Evolutionary conservation across 163 green algal species (phyloP).

Genomic region (Scenedesmus sp.): DNA sequence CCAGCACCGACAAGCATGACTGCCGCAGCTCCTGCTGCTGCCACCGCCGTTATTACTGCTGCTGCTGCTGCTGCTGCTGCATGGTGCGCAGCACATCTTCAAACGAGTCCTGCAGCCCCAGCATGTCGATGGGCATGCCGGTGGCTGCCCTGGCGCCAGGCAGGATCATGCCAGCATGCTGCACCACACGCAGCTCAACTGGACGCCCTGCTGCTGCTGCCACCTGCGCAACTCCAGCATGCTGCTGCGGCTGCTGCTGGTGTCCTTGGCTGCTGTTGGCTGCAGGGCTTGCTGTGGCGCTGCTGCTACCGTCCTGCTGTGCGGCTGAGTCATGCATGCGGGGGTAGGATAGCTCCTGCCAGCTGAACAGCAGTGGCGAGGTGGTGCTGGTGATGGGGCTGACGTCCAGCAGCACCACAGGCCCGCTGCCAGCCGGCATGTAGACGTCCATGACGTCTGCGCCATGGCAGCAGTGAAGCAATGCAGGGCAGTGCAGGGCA

Average conservation of each 20-base stretch:
- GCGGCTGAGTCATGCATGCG: conserved; percentile 1
- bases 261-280: neutral
- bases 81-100: conserved; percentile 52
- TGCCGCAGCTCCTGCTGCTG: neutral
- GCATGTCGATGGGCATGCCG: conserved; percentile 75
- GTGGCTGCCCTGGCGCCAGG: conserved; percentile 57
- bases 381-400: conserved; percentile 88
- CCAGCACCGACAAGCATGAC: neutral
- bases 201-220: neutral
- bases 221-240: neutral
- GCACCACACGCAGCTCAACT: conserved; percentile 59
- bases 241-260: conserved; percentile 19
- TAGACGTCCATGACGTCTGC: conserved; percentile 91
- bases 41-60: neutral
- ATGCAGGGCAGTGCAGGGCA: neutral
- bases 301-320: conserved; percentile 13
- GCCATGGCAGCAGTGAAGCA: neutral
- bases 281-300: neutral
- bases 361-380: conserved; percentile 91
- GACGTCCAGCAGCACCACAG: conserved; percentile 91
- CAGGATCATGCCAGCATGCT: conserved; percentile 51
- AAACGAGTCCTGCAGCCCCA: conserved; percentile 65
- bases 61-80: conserved; percentile 2
- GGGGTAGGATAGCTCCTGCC: conserved; percentile 85
- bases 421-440: conserved; percentile 60